Evolutionary conservation across 148 eudicot species (phyloP), one percentile per base, ranked within the genome.

Genomic region (Mesembryanthemum crystallinum): DNA sequence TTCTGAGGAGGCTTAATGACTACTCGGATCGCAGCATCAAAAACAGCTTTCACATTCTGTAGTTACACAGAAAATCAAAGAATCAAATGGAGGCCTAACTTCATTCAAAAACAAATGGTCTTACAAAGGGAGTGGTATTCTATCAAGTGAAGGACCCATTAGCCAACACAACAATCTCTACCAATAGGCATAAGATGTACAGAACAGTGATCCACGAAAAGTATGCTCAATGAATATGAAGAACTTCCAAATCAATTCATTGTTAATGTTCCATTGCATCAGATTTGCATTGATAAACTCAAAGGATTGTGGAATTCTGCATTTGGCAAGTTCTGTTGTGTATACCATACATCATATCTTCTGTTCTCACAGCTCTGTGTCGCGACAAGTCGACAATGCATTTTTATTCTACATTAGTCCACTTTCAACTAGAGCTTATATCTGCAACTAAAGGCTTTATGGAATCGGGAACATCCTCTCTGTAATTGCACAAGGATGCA

Each of bases 1-100:
- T 86, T 91, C 66, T 83, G 98, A 71, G 96, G 87, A 27, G 98
- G 99, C 86, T 92, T 93, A 87, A 96, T 93, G 17, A 96, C 99
- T 62, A 91, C 94, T 81, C 79, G 91, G 78, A 96, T 96, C 35
- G 99, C 94, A 69, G 99, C 92, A 85, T 96, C 99, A 71, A 96
- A 96, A 66, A 96, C 99, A 52, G 93, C 91, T 84, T 96, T 96
- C 78, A 96, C 99, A 81, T 96, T 96, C 99, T 96, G 88, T 25
- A 71, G 73, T 37, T 25, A 20, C 72, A 61, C 33, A 61, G 18
- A 76, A 2, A 68, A 30, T 33, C 12, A 66, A 24, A 32, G 27
- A 57, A 69, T 67, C n/a, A 67, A 61, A 47, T 15, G 33, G n/a
- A 58, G 64, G 45, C 54, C 20, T 15, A 58, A 12, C 12, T 45